Base-by-base conservation (phyloP, 768 basidiomycete species). In the Ramaria sp. region DNA sequence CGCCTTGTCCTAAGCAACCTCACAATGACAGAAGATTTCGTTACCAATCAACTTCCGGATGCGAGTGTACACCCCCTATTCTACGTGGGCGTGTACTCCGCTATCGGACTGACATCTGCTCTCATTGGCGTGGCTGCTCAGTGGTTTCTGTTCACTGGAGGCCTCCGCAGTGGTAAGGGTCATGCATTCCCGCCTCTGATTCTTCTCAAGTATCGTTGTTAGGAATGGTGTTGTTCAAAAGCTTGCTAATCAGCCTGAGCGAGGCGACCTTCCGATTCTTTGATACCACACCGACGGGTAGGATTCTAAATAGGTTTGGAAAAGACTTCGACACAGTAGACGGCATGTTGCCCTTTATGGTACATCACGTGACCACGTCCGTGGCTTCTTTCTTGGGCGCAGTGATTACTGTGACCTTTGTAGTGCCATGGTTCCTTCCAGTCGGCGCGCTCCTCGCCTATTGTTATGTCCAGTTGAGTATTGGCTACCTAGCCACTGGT, bases 291-390 rank as follows among this genome's bases (percentile, higher is more conserved):
- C 51, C 61, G 7, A 50, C 53, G 58, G 61, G 61, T 13, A 49
- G 66, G 19, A 62, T 67, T 17, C 54, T 66, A 4, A 65, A 65
- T 37, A 54, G 65, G 12, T 70, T 70, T 60, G 62, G 62, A 5
- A 63, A 63, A 27, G 69, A 73, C 57, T 62, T 72, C 24, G 61
- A 62, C 30, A 54, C 58, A 0, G 22, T 63, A 1, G 63, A 62
- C 24, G 49, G 67, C 34, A 34, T n/a, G 13, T 38, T 61, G 20
- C 39, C 60, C 13, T 37, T 20, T 15, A 53, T 53, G 34, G 45
- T 61, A 1, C 53, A 59, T 27, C 24, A 53, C n/a, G 27, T 54
- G 12, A 59, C 54, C 47, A 24, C 54, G 5, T 59, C 47, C 22
- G 34, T 63, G 34, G 54, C 61, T 38, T 51, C 53, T 11, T 60